Base-by-base conservation (phyloP, 2,329 filamentous ascomycete species). In the Fusarium oligoseptatum region DNA sequence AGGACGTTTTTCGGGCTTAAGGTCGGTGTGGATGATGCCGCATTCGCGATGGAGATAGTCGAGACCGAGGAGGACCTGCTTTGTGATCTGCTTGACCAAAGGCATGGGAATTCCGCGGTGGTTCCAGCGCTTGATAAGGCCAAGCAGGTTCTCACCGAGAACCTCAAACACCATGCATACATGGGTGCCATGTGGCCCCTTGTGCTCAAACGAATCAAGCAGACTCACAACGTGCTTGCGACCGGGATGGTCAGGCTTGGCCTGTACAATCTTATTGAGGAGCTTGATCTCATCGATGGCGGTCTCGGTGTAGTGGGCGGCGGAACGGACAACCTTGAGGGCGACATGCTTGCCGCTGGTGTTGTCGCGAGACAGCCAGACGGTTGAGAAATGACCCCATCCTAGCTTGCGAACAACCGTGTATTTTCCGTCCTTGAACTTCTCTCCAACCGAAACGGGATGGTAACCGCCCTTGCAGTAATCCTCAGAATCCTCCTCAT, bases 91-190 rank as follows among this genome's bases (percentile, higher is more conserved):
- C 88, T 98, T 98, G 82, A 98, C 97, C 15, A 99, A 89, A 17
- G 94, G 91, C 92, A 98, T 97, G 50, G 97, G 97, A 68, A 99
- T 98, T 58, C 97, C 97, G 70, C 97, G 91, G 83, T 98, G 97
- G 83, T 98, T 98, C 95, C 96, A 98, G 79, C 94, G 92, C 90
- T 98, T 98, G 88, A 99, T 98, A 81, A 99, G 85, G 29, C 97
- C 96, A 63, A 98, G 86, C 74, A 98, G 85, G 81, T 98, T 98
- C 88, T 98, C 95, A 64, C 97, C 97, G 66, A 99, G 85, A 4
- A 99, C 97, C 83, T 99, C 97, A 79, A 99, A 99, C 9, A 99
- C 97, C 96, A 99, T 98, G 87, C 97, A 99, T 68, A 98, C 95
- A 81, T 99, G 97, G 61, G 95, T 93, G 57, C 97, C 97, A 80